These are phyloP conservation scores for Paecilomyces dactylethromorphus DNA, from an alignment of 2,329 filamentous ascomycete species.

Conservation along the genomic window DNA sequence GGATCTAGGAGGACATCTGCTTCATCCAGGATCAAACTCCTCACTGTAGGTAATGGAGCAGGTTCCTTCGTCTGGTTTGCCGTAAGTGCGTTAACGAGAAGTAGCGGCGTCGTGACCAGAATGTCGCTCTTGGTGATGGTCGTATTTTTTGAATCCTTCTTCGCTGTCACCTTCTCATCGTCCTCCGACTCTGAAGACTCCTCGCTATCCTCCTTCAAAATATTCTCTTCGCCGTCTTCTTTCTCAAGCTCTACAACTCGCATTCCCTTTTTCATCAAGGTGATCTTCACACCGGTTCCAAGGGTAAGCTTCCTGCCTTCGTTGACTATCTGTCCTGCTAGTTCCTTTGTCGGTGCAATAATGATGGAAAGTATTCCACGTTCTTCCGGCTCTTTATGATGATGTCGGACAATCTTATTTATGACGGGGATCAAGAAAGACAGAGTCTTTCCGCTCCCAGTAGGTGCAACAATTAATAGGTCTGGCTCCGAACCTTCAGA, in stretches of 20 bases:
- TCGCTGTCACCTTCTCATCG: slow-evolving; percentile 23
- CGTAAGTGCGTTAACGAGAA: slow-evolving; percentile 68
- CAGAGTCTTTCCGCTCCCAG: slow-evolving; percentile 92
- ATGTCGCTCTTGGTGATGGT: slow-evolving; percentile 68
- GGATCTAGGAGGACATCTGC: slow-evolving; percentile 90
- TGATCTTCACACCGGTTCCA: slow-evolving; percentile 71
- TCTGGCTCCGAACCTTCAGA: slow-evolving; percentile 49
- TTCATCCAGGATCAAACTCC: slow-evolving; percentile 78
- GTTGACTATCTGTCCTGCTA: slow-evolving; percentile 71
- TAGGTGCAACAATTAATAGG: slow-evolving; percentile 83
- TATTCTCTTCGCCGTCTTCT: slow-evolving; percentile 27
- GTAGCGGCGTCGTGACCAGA: slow-evolving; percentile 70
- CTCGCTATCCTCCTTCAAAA: slow-evolving; percentile 33
- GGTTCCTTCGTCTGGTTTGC: slow-evolving; percentile 38
- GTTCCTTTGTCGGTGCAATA: slow-evolving; percentile 72
- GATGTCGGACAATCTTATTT: slow-evolving; percentile 59
- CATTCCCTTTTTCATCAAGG: slow-evolving; percentile 83
- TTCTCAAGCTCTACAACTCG: slow-evolving; percentile 49
- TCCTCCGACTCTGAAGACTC: slow-evolving; percentile 31
- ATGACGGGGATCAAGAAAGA: slow-evolving; percentile 86
- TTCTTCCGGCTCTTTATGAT: slow-evolving; percentile 44
- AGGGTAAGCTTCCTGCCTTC: slow-evolving; percentile 76
- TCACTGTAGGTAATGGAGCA: slow-evolving; percentile 58
- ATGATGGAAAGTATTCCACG: slow-evolving; percentile 63
- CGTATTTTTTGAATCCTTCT: slow-evolving; percentile 27